A percentile compares a stretch with the other conserved stretches of the same genome.
These are phyloP conservation scores for Nelumbo lutea DNA, from an alignment of 164 flowering plant genomes.

Conservation along the genomic window DNA sequence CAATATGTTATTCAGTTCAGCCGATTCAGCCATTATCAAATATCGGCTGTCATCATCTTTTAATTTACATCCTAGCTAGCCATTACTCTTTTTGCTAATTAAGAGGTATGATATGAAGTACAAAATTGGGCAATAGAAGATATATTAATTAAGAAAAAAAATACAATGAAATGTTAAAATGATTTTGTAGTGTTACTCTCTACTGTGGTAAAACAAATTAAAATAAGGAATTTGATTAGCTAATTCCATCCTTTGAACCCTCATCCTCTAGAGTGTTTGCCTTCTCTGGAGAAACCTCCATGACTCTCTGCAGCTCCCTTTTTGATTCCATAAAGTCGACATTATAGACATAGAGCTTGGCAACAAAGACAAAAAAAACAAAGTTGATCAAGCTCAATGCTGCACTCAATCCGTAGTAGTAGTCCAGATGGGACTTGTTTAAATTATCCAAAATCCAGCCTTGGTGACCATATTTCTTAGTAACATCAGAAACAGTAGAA, in stretches of 20 bases:
- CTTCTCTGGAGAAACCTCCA: not conserved
- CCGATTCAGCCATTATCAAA: too few relatives aligned
- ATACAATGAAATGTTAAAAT: too few relatives aligned
- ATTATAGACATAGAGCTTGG: conserved; percentile 45
- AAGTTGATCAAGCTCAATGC: conserved; percentile 41
- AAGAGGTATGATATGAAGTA: too few relatives aligned
- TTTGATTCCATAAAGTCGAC: conserved; percentile 21
- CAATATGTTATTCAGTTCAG: too few relatives aligned
- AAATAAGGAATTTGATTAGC: not conserved
- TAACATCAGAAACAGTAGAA: conserved; percentile 32
- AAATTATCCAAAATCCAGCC: conserved; percentile 60
- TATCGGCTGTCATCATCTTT: too few relatives aligned
- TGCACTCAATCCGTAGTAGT: conserved; percentile 45
- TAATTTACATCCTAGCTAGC: too few relatives aligned
- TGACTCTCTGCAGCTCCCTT: conserved; percentile 17
- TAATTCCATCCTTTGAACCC: not conserved
- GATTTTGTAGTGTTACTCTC: too few relatives aligned
- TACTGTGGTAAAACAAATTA: not conserved
- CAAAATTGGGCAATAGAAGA: too few relatives aligned
- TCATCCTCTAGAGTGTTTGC: not conserved
- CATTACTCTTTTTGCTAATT: too few relatives aligned
- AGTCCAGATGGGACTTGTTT: conserved; percentile 53
- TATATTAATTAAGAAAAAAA: too few relatives aligned
- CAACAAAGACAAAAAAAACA: conserved; percentile 33
- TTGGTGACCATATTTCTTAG: conserved; percentile 27